Conservation (phyloP, 1,139 yeast species). For the Taiozyma sp. region DNA sequence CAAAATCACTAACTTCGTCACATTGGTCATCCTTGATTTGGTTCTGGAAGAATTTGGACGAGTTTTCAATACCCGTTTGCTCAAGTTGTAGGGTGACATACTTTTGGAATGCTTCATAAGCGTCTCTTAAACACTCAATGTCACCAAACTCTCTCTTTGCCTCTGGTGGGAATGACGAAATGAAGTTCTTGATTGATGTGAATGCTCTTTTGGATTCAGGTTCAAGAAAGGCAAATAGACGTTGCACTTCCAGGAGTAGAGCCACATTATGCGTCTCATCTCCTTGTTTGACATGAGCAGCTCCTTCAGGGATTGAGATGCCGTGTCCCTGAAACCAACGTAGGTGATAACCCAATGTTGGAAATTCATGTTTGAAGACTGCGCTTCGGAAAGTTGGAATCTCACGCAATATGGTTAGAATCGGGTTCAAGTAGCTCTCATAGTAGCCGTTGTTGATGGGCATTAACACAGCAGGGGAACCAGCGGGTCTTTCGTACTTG, state of each 20-base stretch:
- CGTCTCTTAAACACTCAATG: slow-evolving; percentile 18
- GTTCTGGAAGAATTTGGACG: slow-evolving; percentile 9
- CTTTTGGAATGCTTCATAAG: slow-evolving; percentile 24
- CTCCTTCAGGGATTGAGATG: slow-evolving; percentile 16
- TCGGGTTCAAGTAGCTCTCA: slow-evolving; percentile 34
- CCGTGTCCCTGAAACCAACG: slow-evolving; percentile 41
- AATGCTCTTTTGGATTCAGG: slow-evolving; percentile 35
- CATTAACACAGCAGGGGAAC: slow-evolving; percentile 31
- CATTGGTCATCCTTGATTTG: slow-evolving; percentile 14
- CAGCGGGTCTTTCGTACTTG: slow-evolving; percentile 13
- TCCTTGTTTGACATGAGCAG: slow-evolving; percentile 6
- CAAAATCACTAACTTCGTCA: slow-evolving; percentile 13
- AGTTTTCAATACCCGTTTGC: slow-evolving; percentile 15
- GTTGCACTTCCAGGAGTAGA: slow-evolving; percentile 35
- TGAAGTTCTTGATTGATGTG: slow-evolving; percentile 34
- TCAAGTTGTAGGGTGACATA: slow-evolving; percentile 19
- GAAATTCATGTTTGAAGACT: slow-evolving; percentile 30
- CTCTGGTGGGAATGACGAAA: slow-evolving; percentile 25
- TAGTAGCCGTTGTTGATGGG: slow-evolving; percentile 28
- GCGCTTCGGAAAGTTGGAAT: slow-evolving; percentile 36
- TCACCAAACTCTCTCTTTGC: slow-evolving; percentile 12
- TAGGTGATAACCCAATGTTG: slow-evolving; percentile 34
- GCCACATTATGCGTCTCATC: slow-evolving; percentile 18
- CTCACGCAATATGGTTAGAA: slow-evolving; percentile 38
- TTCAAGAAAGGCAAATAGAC: slow-evolving; percentile 40